Evolutionary conservation across 2,329 filamentous ascomycete genomes (phyloP).

Genomic region (Amphichorda felina): DNA sequence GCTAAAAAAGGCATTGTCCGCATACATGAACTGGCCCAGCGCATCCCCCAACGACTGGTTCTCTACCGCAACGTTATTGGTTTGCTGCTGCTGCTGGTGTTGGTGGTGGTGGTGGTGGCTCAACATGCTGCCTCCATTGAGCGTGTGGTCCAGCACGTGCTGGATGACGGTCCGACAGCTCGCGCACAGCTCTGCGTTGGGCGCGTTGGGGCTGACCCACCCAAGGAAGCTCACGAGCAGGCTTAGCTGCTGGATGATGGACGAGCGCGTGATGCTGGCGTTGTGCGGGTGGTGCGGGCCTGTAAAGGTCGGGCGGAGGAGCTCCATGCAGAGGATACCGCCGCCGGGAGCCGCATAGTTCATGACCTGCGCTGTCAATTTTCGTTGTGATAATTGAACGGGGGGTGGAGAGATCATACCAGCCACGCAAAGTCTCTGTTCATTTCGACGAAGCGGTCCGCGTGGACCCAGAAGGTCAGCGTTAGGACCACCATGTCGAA

Average conservation of each 20-base stretch:
- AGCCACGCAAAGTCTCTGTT: conserved; percentile 31
- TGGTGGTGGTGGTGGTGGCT: background rate
- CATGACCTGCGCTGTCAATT: conserved; percentile 30
- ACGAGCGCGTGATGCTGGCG: conserved; percentile 24
- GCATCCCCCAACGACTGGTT: background rate
- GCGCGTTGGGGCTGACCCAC: conserved; percentile 31
- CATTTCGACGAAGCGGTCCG: conserved; percentile 24
- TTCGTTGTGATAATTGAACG: background rate
- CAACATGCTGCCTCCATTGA: conserved; percentile 18
- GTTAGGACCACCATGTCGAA: conserved; percentile 33
- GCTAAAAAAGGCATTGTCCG: conserved; percentile 19
- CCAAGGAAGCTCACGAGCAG: conserved; percentile 36
- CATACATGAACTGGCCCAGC: background rate
- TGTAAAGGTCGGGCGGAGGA: conserved; percentile 25
- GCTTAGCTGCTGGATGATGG: conserved; percentile 36
- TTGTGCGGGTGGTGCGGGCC: conserved; percentile 11
- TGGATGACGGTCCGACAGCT: conserved; percentile 31
- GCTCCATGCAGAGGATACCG: conserved; percentile 32
- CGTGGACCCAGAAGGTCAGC: conserved; percentile 32
- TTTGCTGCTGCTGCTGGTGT: background rate
- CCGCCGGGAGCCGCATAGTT: conserved; percentile 33
- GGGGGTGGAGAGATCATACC: conserved; percentile 6
- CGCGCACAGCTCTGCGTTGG: conserved; percentile 31
- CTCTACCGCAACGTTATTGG: no score
- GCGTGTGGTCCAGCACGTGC: conserved; percentile 34